Evolutionary conservation across 306 rosid species (phyloP).

Genomic region (Potentilla sterilis): DNA sequence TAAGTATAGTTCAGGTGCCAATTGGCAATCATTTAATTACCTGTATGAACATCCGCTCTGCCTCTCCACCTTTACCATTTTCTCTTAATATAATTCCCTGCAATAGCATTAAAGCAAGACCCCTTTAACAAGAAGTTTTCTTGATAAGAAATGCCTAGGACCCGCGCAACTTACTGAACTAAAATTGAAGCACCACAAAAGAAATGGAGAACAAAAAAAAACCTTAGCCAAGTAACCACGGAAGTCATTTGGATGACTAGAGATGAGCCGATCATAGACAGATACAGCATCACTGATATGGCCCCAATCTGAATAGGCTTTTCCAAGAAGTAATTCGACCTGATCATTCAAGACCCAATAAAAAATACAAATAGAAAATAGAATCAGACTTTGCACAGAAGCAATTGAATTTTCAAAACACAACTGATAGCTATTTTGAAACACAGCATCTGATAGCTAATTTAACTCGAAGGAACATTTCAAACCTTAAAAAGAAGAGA

Average conservation of each 20-base stretch:
- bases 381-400: slow-evolving; percentile 10
- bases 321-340: slow-evolving; percentile 96
- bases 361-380: not conserved
- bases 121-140: slow-evolving; percentile 12
- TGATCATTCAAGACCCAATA: slow-evolving; percentile 30
- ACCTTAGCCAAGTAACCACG: slow-evolving; percentile 98
- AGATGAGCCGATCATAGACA: slow-evolving; percentile 75
- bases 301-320: slow-evolving; percentile 95
- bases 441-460: not conserved
- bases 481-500: not conserved
- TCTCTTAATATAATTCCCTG: slow-evolving; percentile 89
- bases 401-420: too few species aligned
- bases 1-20: slow-evolving; percentile 1
- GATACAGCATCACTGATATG: slow-evolving; percentile 85
- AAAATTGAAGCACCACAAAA: not conserved
- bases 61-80: slow-evolving; percentile 78
- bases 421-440: not conserved
- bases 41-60: slow-evolving; percentile 96
- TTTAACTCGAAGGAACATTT: not conserved
- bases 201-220: slow-evolving; percentile 7
- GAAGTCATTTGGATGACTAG: slow-evolving; percentile 73
- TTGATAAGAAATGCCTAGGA: not conserved
- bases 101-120: slow-evolving; percentile 21
- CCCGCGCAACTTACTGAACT: not conserved
- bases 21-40: slow-evolving; percentile 46